A percentile compares a stretch with the other conserved stretches of the same genome.
Evolutionary conservation across 805 yeast species (phyloP).

Genomic region (Lipomyces spencermartinsiae): DNA sequence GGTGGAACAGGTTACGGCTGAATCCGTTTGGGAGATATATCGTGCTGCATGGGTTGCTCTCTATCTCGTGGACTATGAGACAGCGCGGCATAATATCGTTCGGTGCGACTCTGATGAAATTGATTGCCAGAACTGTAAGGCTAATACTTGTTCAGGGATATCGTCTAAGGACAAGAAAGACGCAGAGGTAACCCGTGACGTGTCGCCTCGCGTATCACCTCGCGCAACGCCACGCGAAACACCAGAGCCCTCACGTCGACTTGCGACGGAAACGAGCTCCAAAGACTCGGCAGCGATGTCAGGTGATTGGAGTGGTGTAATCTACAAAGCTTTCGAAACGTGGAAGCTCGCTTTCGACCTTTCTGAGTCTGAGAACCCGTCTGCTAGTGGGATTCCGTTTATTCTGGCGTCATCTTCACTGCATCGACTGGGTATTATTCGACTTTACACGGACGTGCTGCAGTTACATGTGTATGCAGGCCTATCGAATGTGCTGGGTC

Average conservation of each 20-base stretch:
- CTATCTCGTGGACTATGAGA: conserved; percentile 47
- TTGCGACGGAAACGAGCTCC: neutral
- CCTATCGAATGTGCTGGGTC: conserved; percentile 36
- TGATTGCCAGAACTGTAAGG: neutral
- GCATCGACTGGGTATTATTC: conserved; percentile 41
- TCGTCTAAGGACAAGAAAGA: conserved; percentile 24
- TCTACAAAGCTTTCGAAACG: conserved; percentile 39
- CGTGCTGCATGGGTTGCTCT: conserved; percentile 49
- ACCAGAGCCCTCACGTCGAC: neutral
- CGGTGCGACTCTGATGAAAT: conserved; percentile 5
- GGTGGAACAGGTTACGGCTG: conserved; percentile 30
- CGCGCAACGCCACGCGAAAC: neutral
- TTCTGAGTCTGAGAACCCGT: conserved; percentile 31
- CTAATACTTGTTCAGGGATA: conserved; percentile 7
- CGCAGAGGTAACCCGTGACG: conserved; percentile 9
- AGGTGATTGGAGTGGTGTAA: conserved; percentile 43
- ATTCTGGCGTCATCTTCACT: conserved; percentile 42
- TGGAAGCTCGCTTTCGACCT: conserved; percentile 35
- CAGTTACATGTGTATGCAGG: conserved; percentile 40
- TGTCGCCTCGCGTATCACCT: too few relatives aligned
- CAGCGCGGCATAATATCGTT: conserved; percentile 43
- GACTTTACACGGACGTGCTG: conserved; percentile 41
- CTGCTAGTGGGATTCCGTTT: conserved; percentile 33
- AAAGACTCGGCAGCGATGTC: conserved; percentile 32
- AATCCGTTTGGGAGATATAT: conserved; percentile 48